Evolutionary conservation across 768 basidiomycete species (phyloP), one percentile per base, ranked within the genome.

Genomic region (Auriscalpium microsporum): DNA sequence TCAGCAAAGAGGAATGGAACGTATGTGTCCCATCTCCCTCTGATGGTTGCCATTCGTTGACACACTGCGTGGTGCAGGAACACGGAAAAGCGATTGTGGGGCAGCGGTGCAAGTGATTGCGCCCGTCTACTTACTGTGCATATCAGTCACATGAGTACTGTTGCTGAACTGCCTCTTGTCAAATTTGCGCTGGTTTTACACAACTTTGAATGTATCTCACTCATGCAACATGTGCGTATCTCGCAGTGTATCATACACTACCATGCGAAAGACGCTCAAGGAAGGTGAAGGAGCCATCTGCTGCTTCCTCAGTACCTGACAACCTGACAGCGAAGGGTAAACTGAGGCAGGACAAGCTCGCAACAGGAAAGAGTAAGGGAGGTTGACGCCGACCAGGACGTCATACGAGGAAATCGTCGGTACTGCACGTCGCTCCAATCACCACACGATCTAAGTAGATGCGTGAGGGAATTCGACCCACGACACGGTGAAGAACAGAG

Each of bases 1-100:
- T 95, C 65, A 92, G 90, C 70, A 82, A 77, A 64, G 92, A 94
- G 68, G 93, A 95, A 64, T 94, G 90, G 86, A 82, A 90, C 80
- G 91, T 90, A 57, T 45, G 82, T 54, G 57, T 13, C 49, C 57
- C 38, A 23, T 19, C 28, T 50, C 9, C 34, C 33, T 2, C 34
- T 50, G 44, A 5, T 23, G 6, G 45, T 21, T 34, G n/a, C 14
- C n/a, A 28, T 19, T 19, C 37, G 13, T 50, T 13, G 16, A 21
- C 10, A 53, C 48, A 14, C 28, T 38, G 14, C 48, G 1, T 48
- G 40, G 17, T 55, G 28, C 42, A 90, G 85, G 90, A 93, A 65
- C 88, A 90, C 63, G 91, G 90, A 48, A 86, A 81, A 63, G 74
- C 81, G 7, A 92, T 93, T 58, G 86, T 93, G 10, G 83, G 83